phyloP scores from a whole-genome alignment of 108 stramenopile species.

The Skeletonema grethae region DNA sequence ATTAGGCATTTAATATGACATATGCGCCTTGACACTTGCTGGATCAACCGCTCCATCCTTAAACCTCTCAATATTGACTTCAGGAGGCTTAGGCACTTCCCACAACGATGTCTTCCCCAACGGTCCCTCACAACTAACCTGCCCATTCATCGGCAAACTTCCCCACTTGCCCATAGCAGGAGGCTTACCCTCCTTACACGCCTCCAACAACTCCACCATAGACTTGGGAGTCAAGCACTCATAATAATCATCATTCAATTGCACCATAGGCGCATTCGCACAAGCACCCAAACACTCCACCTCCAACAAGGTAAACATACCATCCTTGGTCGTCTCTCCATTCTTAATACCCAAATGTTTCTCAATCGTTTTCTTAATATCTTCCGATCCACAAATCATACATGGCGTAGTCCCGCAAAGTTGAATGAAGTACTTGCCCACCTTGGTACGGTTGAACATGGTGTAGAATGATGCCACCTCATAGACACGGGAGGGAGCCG shows the following conservation, averaged over 20 bases:
- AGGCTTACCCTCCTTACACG: slow-evolving; percentile 91
- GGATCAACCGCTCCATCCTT: slow-evolving; percentile 93
- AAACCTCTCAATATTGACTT: slow-evolving; percentile 78
- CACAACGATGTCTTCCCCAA: slow-evolving; percentile 91
- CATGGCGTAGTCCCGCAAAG: slow-evolving; percentile 99
- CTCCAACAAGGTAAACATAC: slow-evolving; percentile 97
- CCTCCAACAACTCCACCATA: slow-evolving; percentile 91
- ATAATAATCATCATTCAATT: slow-evolving; percentile 99
- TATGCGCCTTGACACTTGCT: slow-evolving; percentile 94
- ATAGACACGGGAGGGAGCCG: slow-evolving; percentile 91
- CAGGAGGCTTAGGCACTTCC: slow-evolving; percentile 64
- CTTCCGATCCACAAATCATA: slow-evolving; percentile 99
- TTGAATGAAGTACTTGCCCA: slow-evolving; percentile 99
- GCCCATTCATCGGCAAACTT: slow-evolving; percentile 99
- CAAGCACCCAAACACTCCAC: slow-evolving; percentile 99
- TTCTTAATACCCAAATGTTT: slow-evolving; percentile 96
- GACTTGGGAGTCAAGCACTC: slow-evolving; percentile 98
- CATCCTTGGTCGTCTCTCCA: slow-evolving; percentile 96
- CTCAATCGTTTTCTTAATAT: slow-evolving; percentile 98
- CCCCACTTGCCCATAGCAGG: slow-evolving; percentile 98
- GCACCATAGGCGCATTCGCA: slow-evolving; percentile 99
- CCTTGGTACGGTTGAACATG: slow-evolving; percentile 99
- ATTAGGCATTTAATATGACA: slow-evolving; percentile 78
- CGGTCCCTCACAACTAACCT: slow-evolving; percentile 99
- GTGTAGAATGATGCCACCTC: slow-evolving; percentile 99